Evolutionary conservation across 805 yeast species (phyloP).

Genomic region (Torulaspora franciscae): DNA sequence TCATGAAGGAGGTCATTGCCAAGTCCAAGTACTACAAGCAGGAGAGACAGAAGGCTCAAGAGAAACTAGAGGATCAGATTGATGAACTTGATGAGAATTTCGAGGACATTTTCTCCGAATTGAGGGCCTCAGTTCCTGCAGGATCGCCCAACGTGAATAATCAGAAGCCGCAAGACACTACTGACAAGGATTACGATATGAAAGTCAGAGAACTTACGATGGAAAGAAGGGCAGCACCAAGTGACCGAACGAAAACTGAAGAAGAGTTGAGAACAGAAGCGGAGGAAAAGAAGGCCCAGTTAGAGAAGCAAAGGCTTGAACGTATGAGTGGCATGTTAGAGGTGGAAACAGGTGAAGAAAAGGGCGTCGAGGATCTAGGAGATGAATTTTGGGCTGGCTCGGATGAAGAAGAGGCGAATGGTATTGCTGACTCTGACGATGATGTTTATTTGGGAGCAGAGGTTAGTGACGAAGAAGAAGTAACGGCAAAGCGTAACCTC

Average conservation of each 20-base stretch:
- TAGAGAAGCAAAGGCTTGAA: constrained; percentile 62
- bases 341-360: constrained; percentile 40
- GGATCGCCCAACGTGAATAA: constrained; percentile 29
- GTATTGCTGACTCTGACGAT: constrained; percentile 40
- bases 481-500: constrained; percentile 14
- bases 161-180: constrained; percentile 39
- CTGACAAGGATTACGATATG: constrained; percentile 52
- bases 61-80: constrained; percentile 54
- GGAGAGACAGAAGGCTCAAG: constrained; percentile 65
- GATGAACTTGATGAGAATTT: constrained; percentile 68
- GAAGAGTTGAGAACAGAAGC: constrained; percentile 63
- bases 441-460: constrained; percentile 37
- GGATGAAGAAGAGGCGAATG: constrained; percentile 42
- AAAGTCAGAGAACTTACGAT: constrained; percentile 61
- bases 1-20: constrained; percentile 79
- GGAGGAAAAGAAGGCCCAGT: constrained; percentile 51
- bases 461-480: constrained; percentile 30
- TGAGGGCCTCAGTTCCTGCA: constrained; percentile 31
- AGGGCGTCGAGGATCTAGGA: constrained; percentile 63
- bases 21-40: constrained; percentile 74
- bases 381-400: constrained; percentile 65
- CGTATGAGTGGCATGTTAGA: constrained; percentile 69
- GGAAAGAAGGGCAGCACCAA: constrained; percentile 74
- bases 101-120: constrained; percentile 60
- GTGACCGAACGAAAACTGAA: constrained; percentile 74